Evolutionary conservation across 176 grass and related monocot species (phyloP).

Genomic region (Guadua angustifolia): DNA sequence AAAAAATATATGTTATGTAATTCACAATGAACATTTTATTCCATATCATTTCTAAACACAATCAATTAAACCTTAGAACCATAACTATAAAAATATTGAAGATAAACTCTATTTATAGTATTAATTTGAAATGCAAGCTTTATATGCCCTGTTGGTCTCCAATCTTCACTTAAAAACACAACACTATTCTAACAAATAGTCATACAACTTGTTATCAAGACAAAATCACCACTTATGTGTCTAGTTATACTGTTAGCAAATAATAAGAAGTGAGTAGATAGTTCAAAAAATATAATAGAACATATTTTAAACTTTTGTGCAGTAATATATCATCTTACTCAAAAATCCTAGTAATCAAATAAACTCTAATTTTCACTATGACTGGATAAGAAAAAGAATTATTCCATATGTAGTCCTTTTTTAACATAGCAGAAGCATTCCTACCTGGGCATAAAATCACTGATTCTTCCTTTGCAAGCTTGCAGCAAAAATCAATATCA

Average conservation of each 20-base stretch:
- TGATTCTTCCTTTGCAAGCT: slow-evolving; percentile 85
- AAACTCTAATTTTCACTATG: not conserved
- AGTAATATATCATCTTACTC: not conserved
- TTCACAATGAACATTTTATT: not conserved
- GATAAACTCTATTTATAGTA: not conserved
- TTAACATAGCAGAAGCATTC: not conserved
- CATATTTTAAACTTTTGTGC: not conserved
- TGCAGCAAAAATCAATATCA: slow-evolving; percentile 81
- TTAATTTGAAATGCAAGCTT: not conserved
- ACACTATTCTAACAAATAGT: not conserved
- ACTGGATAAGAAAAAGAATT: no score
- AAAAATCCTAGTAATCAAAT: not conserved
- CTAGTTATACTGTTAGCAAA: not conserved
- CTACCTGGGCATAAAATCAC: slow-evolving; percentile 80
- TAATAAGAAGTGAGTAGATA: not conserved
- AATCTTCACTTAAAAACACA: not conserved
- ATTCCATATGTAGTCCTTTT: not conserved
- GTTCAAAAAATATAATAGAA: not conserved
- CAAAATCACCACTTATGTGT: not conserved
- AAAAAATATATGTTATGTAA: not conserved
- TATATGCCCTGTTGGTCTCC: not conserved
- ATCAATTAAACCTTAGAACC: not conserved
- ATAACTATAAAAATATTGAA: not conserved
- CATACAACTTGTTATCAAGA: not conserved
- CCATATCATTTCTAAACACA: not conserved